Evolutionary conservation across 352 stramenopile species (phyloP), one percentile per base, ranked within the genome.

Genomic region (Thraustochytrium striatum): DNA sequence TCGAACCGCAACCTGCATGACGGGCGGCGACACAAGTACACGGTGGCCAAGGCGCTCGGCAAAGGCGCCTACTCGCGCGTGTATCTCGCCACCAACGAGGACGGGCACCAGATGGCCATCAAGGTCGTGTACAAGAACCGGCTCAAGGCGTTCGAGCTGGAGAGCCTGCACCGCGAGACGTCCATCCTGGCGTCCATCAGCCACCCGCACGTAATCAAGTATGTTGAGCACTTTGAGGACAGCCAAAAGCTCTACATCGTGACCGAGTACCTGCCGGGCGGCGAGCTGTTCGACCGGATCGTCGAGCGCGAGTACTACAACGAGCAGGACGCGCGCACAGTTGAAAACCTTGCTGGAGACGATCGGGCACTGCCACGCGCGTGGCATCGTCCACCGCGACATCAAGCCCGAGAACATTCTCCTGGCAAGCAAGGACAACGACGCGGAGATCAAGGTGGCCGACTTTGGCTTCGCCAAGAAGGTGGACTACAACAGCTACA

Each of bases 261-360:
- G 30, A 80, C 61, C 16, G 70, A 80, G 41, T 80, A 78, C 36
- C 28, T 47, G 7, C 36, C 32, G 39, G 90, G 90, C 44, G 89
- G 94, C 3, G 93, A 98, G 72, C 85, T 98, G 1, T 98, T 98
- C 86, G 92, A 98, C 70, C 86, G 92, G 38, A 86, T 99, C 3
- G 89, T 95, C 0, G 90, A 96, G 75, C 88, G 92, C 25, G 93
- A 94, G 61, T 91, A 87, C 65, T 98, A 97, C 85, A 97, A 87
- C 1, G 95, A 98, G 82, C 90, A 94, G 57, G 92, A 98, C 83
- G 93, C 93, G 5, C 87, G 93, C 30, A 87, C 89, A 47, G 84
- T 98, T 94, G 62, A 85, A 84, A 3, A 93, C 91, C 59, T 84
- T 98, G 19, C 87, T 95, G 8, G 83, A 92, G 69, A 91, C 91